These are phyloP conservation scores for Albizia julibrissin DNA, from an alignment of 306 rosid genomes.

Conservation along the genomic window DNA sequence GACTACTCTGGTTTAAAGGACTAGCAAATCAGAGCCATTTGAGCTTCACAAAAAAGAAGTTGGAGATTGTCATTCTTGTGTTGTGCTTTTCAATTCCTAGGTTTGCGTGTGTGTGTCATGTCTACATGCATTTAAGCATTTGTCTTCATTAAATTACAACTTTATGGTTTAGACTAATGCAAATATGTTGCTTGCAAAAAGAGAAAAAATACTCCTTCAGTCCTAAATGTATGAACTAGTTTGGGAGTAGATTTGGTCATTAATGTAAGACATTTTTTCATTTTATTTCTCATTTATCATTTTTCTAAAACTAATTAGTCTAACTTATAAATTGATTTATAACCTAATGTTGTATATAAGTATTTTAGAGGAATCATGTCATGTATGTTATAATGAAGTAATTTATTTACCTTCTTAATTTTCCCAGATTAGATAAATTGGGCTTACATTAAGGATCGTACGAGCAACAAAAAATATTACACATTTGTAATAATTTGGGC, in stretches of 20 bases:
- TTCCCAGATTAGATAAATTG: too few relatives aligned
- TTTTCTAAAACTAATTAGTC: too few relatives aligned
- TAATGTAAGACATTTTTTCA: too few relatives aligned
- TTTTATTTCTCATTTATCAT: too few relatives aligned
- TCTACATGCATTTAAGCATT: neutral
- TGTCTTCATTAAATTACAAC: neutral
- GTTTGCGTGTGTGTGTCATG: neutral
- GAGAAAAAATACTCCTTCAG: neutral
- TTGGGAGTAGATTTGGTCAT: too few relatives aligned
- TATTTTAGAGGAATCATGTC: too few relatives aligned
- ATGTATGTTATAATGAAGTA: too few relatives aligned
- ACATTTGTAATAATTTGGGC: neutral
- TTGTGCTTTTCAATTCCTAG: neutral
- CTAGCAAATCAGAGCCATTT: constrained; percentile 19
- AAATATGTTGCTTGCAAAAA: neutral
- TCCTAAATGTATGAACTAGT: too few relatives aligned
- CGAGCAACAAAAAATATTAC: neutral
- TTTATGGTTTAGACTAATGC: neutral
- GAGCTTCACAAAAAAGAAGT: neutral
- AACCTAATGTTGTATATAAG: too few relatives aligned
- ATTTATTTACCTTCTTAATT: too few relatives aligned
- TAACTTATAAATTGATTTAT: too few relatives aligned
- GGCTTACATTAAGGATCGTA: too few relatives aligned
- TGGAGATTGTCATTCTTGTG: neutral
- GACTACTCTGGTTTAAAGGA: neutral